A percentile compares a stretch with the other conserved stretches of the same genome.
Conservation (phyloP, 306 rosid species). For the Spatholobus suberectus region DNA sequence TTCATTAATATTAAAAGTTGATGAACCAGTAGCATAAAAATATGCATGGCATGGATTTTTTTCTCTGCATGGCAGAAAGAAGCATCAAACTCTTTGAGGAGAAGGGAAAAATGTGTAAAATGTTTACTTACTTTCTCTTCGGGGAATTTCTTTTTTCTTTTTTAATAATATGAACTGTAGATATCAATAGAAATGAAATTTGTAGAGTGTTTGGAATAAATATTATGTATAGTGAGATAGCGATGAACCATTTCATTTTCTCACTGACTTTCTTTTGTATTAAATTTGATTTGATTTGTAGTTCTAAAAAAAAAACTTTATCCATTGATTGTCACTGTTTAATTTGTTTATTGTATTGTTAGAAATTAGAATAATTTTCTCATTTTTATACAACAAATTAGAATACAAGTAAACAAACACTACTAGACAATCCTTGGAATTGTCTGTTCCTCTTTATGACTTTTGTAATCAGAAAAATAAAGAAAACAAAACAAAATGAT, state of each 20-base stretch:
- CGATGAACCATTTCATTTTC: background rate
- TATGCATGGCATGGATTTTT: background rate
- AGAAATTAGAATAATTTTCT: background rate
- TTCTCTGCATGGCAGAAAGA: conserved; percentile 2
- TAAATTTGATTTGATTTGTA: background rate
- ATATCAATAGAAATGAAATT: background rate
- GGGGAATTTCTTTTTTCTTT: background rate
- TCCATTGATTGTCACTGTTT: background rate
- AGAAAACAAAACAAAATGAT: background rate
- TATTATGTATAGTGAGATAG: background rate
- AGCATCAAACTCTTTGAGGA: background rate
- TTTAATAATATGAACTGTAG: background rate
- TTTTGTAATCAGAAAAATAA: background rate
- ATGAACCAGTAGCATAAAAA: conserved; percentile 23
- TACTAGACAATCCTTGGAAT: background rate
- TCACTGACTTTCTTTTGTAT: background rate
- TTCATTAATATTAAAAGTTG: conserved; percentile 1
- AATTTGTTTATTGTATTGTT: background rate
- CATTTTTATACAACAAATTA: conserved; percentile 4
- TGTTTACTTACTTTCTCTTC: background rate
- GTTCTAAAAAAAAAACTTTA: background rate
- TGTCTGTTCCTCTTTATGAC: background rate
- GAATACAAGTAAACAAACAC: background rate
- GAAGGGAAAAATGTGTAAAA: background rate
- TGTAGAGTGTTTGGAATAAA: background rate